Evolutionary conservation across 805 yeast genomes (phyloP), one percentile per base, ranked within the genome.

Genomic region (Helenozyma baotianmanensis): DNA sequence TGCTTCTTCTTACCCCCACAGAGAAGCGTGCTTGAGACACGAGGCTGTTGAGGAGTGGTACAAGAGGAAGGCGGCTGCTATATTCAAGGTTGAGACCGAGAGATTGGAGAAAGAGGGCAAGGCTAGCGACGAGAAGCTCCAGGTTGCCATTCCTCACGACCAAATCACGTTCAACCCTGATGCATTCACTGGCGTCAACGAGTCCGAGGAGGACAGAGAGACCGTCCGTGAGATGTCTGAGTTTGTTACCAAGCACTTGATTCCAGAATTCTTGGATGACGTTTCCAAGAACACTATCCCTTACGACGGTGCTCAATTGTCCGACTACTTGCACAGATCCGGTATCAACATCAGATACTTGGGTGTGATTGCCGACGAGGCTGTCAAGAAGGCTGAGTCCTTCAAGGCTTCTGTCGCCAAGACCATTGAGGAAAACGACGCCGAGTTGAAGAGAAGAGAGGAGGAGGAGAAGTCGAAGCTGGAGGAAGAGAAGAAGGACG

Each of bases 21-120:
- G 76, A 43, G 85, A 87, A 59, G 70, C 83, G 10, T 73, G 83
- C 16, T 51, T 90, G 27, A 80, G 97, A 62, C 79, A 78, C 43
- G 97, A 90, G 62, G 92, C 96, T 12, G 77, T 90, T 29, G 90
- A 80, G 46, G 85, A 80, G 48, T 90, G 96, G 96, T 86, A 92
- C 81, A 75, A 74, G 51, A 59, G 76, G 38, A 76, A 80, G 52
- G 72, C 82, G 3, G 74, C 82, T 11, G 66, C 63, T 14, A 65
- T 67, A 29, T 55, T 78, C 41, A 70, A 70, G 38, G 60, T 53
- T 1, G 76, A 76, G 48, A 64, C 78, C 26, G 78, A 74, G 36
- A 35, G 40, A 18, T 64, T 64, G 36, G 67, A 69, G 34, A 51
- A 55, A 36, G 62, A 60, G 31, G 64, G 56, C 4, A 64, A 58